A percentile compares a stretch with the other conserved stretches of the same genome.
Conservation (phyloP, 345 rosid genomes). For the Pugionium cornutum region DNA sequence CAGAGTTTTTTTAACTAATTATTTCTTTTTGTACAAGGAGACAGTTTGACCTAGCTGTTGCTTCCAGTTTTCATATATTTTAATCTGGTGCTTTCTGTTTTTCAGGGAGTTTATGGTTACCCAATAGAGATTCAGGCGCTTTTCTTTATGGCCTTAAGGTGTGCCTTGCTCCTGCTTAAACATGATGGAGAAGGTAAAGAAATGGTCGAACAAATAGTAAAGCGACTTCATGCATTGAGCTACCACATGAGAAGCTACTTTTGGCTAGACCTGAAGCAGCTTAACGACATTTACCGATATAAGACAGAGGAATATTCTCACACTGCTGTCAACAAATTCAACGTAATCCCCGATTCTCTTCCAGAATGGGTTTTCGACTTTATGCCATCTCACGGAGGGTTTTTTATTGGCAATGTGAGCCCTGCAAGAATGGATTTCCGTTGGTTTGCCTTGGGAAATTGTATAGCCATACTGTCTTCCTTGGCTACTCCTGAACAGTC, state of each 20-base stretch:
- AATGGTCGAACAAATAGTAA: conserved; percentile 77
- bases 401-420: conserved; percentile 89
- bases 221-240: conserved; percentile 91
- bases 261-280: conserved; percentile 94
- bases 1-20: neutral
- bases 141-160: conserved; percentile 89
- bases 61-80: neutral
- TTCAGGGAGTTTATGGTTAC: conserved; percentile 92
- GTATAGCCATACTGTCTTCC: conserved; percentile 85
- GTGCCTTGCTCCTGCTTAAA: conserved; percentile 79
- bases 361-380: conserved; percentile 96
- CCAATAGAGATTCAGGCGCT: conserved; percentile 96
- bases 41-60: conserved; percentile 17
- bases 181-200: conserved; percentile 90
- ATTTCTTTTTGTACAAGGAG: neutral
- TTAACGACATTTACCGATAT: conserved; percentile 85
- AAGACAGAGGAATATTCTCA: conserved; percentile 98
- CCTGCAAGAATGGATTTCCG: conserved; percentile 97
- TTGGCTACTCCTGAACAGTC: conserved; percentile 94
- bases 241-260: conserved; percentile 89
- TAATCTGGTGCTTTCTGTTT: conserved; percentile 24
- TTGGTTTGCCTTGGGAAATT: conserved; percentile 94
- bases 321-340: conserved; percentile 93
- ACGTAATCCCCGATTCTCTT: conserved; percentile 94
- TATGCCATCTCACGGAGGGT: conserved; percentile 84